phyloP scores from a whole-genome alignment of 306 rosid genomes.

The Pterocarpus santalinus region DNA sequence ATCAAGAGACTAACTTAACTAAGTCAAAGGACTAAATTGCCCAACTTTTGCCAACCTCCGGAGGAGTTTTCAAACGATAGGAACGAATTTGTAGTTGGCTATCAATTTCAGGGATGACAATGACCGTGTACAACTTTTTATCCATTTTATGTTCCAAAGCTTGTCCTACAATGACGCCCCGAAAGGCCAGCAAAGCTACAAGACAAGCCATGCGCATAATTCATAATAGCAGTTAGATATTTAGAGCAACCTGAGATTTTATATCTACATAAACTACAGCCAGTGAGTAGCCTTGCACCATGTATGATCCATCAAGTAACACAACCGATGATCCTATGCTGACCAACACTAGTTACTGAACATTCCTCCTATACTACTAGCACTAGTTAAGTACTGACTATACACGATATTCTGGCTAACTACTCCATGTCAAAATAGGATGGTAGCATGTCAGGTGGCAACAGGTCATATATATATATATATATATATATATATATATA shows the following conservation, averaged over 20 bases:
- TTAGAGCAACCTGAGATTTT: not conserved
- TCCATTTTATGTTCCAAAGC: too few relatives aligned
- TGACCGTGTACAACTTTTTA: too few relatives aligned
- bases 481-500: too few relatives aligned
- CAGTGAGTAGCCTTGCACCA: conserved; percentile 30
- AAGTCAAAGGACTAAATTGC: too few relatives aligned
- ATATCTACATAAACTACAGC: conserved; percentile 19
- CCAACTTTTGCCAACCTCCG: too few relatives aligned
- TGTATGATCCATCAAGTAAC: conserved; percentile 25
- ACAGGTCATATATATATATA: not conserved
- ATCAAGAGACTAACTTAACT: too few relatives aligned
- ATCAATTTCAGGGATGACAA: too few relatives aligned
- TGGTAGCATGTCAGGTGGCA: not conserved
- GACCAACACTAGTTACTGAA: conserved; percentile 24
- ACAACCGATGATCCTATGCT: conserved; percentile 13
- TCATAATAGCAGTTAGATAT: not conserved
- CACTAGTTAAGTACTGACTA: conserved; percentile 27
- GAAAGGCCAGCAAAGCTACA: not conserved
- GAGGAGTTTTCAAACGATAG: too few relatives aligned
- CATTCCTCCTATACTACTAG: conserved; percentile 38
- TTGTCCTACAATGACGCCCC: too few relatives aligned
- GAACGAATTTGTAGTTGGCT: too few relatives aligned
- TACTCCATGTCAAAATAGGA: conserved; percentile 27
- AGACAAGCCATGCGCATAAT: not conserved
- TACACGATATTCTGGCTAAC: conserved; percentile 33